phyloP scores from a whole-genome alignment of 331 rosid genomes.

The Malus hybrid region DNA sequence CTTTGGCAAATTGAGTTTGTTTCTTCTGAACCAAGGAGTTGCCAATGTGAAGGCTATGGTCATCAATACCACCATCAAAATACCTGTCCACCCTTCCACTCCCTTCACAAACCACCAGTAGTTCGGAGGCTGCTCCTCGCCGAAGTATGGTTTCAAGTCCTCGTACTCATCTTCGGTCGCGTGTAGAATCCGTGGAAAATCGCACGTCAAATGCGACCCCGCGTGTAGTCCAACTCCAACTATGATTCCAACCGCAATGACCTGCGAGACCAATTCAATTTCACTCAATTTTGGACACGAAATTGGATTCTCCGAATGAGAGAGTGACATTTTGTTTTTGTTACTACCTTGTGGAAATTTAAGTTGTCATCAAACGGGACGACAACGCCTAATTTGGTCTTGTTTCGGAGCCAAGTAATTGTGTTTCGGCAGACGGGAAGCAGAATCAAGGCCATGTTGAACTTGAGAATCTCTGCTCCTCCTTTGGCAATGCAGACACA shows the following conservation, averaged over 20 bases:
- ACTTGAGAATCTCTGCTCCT: slow-evolving; percentile 88
- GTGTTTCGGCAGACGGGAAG: slow-evolving; percentile 86
- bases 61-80: slow-evolving; percentile 69
- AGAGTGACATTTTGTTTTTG: background rate
- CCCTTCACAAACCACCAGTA: slow-evolving; percentile 80
- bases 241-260: slow-evolving; percentile 44
- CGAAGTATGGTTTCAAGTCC: slow-evolving; percentile 51
- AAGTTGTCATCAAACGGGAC: slow-evolving; percentile 92
- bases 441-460: slow-evolving; percentile 83
- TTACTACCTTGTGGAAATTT: slow-evolving; percentile 76
- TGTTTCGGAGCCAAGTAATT: slow-evolving; percentile 87
- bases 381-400: slow-evolving; percentile 54
- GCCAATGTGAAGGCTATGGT: slow-evolving; percentile 79
- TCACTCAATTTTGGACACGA: background rate
- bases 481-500: slow-evolving; percentile 91
- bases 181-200: slow-evolving; percentile 60
- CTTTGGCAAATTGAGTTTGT: slow-evolving; percentile 61
- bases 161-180: slow-evolving; percentile 52
- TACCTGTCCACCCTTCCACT: slow-evolving; percentile 68
- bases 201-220: slow-evolving; percentile 62
- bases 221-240: slow-evolving; percentile 69
- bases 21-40: slow-evolving; percentile 79
- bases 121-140: slow-evolving; percentile 45
- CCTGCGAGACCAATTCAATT: slow-evolving; percentile 16
- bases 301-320: background rate